Evolutionary conservation across 257 asterid genomes (phyloP).

Genomic region (Rubia yunnanensis): DNA sequence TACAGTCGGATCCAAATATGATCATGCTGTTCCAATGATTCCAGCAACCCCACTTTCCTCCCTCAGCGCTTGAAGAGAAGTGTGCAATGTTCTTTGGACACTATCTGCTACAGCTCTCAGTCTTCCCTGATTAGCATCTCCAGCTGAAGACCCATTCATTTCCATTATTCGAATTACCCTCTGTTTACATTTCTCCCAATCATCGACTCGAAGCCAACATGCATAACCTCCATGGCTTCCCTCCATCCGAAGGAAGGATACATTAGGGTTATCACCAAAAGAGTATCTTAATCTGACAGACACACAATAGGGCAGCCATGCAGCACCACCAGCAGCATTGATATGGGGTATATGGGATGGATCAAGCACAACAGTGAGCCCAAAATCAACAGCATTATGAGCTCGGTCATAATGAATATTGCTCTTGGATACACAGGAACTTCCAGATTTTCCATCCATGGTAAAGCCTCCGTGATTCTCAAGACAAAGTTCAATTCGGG

Average conservation of each 20-base stretch:
- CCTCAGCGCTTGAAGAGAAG: conserved; percentile 73
- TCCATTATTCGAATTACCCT: conserved; percentile 65
- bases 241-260: conserved; percentile 85
- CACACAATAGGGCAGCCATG: conserved; percentile 96
- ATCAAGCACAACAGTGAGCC: conserved; percentile 87
- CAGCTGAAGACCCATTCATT: conserved; percentile 52
- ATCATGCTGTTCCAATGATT: conserved; percentile 21
- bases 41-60: conserved; percentile 46
- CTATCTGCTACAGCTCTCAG: conserved; percentile 76
- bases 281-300: conserved; percentile 75
- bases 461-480: conserved; percentile 80
- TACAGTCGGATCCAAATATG: background rate
- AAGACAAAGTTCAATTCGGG: conserved; percentile 90
- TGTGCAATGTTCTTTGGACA: conserved; percentile 77
- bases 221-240: conserved; percentile 99
- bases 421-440: conserved; percentile 59
- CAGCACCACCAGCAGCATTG: conserved; percentile 98
- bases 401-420: conserved; percentile 78
- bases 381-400: conserved; percentile 86
- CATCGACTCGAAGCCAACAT: conserved; percentile 76
- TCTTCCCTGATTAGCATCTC: conserved; percentile 79
- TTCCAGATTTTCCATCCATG: conserved; percentile 45
- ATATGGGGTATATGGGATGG: conserved; percentile 80
- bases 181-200: conserved; percentile 91
- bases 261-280: conserved; percentile 63